Evolutionary conservation across 2,329 filamentous ascomycete genomes (phyloP), one percentile per base, ranked within the genome.

Genomic region (Fusarium metavorans): DNA sequence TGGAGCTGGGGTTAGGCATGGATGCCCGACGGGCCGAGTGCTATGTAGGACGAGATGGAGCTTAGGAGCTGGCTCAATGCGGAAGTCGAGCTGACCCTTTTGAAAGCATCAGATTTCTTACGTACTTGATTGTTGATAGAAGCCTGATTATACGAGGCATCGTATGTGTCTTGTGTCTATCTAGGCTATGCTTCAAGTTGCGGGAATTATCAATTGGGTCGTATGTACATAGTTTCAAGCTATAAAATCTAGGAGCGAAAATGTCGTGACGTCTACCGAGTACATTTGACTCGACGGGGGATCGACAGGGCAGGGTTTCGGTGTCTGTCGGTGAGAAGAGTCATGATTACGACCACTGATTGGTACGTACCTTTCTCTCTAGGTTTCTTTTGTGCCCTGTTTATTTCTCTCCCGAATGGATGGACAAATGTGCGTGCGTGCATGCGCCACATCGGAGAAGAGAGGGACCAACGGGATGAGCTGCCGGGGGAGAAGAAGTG

Each of bases 321-420:
- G 71, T 67, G 67, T 60, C 60, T 64, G 67, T 76, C 64, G 73
- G 73, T 76, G 63, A 73, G 63, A 74, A 45, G 64, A 68, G 34
- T 52, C 48, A 50, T 27, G 61, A 69, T 66, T 69, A 61, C 58
- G 37, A 43, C 62, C 66, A 32, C 58, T 37, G 35, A 54, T 14
- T 27, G 6, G 30, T 54, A 54, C 50, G 50, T 54, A 54, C 11
- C 39, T 20, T 32, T 32, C 30, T 32, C 30, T 32, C 30, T 3
- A 32, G 30, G 30, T 32, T n/a, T 11, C 30, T 52, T 20, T n/a
- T 52, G 11, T 35, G 18, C 45, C n/a, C 25, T 62, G 16, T 62
- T 62, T 50, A 37, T 62, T 34, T 45, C 39, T 50, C 9, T 60
- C 57, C 57, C 57, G 57, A 60, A 23, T 43, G 27, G 35, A 32